Evolutionary conservation across 768 basidiomycete genomes (phyloP), one percentile per base, ranked within the genome.

Genomic region (Boletus pseudo-olivaceus): DNA sequence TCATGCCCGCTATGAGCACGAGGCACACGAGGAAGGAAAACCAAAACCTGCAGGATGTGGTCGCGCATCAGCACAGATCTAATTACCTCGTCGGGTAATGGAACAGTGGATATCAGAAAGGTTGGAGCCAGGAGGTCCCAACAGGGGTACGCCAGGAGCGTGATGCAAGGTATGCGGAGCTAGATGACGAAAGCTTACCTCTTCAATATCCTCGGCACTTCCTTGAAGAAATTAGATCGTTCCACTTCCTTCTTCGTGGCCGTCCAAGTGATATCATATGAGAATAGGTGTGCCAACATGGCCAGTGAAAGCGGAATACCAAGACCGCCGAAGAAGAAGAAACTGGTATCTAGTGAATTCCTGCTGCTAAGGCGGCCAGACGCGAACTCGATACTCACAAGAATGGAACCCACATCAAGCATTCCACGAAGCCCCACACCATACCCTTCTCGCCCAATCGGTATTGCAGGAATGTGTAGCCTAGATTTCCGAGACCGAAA

Each of bases 191-290:
- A 20, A 34, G 17, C 69, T 54, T 33, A 69, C 67, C 67, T 60
- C 64, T 85, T 83, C 70, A 84, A 74, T 67, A 95, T 92, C 57
- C 78, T 82, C 5, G 93, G 93, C 23, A 93, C 83, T 69, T 96
- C 93, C 51, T 88, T 82, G 81, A 89, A 93, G 76, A 96, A 93
- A 67, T 93, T 94, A 6, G 88, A 90, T 45, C 82, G 78, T 70
- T 93, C 87, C 38, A 94, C 90, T 70, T 90, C 88, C 80, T 93
- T 93, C 61, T 81, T 78, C 7, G 83, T 85, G 32, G 82, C 76
- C 5, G 76, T 73, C 83, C 83, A 84, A 12, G 69, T 71, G 64
- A 81, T 78, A 64, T 85, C 76, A 60, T 82, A 84, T 34, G 81
- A 80, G 64, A 82, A 78, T 19, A 83, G 29, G 65, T 84, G 82